Percentiles rank a stretch among this genome's conserved stretches.
These are phyloP conservation scores for Peronospora belbahrii DNA, from an alignment of 352 stramenopile genomes.

Conservation along the genomic window DNA sequence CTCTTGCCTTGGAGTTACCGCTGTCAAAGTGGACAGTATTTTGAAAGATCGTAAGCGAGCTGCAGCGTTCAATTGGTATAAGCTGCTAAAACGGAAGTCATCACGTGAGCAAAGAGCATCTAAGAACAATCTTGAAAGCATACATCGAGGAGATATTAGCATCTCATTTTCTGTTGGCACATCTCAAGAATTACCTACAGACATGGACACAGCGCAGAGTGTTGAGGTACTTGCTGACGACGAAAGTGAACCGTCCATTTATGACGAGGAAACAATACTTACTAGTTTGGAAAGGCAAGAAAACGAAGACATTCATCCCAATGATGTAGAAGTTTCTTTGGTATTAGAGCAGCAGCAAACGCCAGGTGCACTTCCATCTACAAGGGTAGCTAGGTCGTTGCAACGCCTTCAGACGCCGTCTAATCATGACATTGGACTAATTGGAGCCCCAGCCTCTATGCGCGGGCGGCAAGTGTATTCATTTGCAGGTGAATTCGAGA, in stretches of 20 bases:
- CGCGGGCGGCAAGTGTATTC: constrained; percentile 39
- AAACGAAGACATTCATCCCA: constrained; percentile 33
- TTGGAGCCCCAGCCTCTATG: constrained; percentile 30
- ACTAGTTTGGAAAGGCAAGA: constrained; percentile 27
- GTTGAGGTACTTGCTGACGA: constrained; percentile 30
- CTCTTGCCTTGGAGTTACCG: constrained; percentile 74
- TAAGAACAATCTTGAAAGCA: constrained; percentile 38
- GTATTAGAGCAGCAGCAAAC: constrained; percentile 25
- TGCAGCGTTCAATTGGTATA: constrained; percentile 84
- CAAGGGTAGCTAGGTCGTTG: constrained; percentile 47
- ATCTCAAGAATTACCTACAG: constrained; percentile 67
- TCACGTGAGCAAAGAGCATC: constrained; percentile 43
- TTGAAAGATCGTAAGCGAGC: constrained; percentile 66
- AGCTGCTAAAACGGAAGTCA: constrained; percentile 72
- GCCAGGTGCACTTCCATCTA: constrained; percentile 39
- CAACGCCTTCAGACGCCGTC: constrained; percentile 61
- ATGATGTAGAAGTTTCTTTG: constrained; percentile 37
- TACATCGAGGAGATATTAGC: constrained; percentile 64
- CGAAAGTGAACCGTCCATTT: constrained; percentile 15
- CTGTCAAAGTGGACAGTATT: constrained; percentile 76
- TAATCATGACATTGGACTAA: constrained; percentile 29
- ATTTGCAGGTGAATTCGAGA: constrained; percentile 41
- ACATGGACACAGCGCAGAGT: constrained; percentile 38
- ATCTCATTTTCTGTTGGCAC: constrained; percentile 80
- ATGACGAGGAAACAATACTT: constrained; percentile 17